Evolutionary conservation across 1,139 yeast genomes (phyloP), one percentile per base, ranked within the genome.

Genomic region (Zhuliangozyma parablackwelliae): DNA sequence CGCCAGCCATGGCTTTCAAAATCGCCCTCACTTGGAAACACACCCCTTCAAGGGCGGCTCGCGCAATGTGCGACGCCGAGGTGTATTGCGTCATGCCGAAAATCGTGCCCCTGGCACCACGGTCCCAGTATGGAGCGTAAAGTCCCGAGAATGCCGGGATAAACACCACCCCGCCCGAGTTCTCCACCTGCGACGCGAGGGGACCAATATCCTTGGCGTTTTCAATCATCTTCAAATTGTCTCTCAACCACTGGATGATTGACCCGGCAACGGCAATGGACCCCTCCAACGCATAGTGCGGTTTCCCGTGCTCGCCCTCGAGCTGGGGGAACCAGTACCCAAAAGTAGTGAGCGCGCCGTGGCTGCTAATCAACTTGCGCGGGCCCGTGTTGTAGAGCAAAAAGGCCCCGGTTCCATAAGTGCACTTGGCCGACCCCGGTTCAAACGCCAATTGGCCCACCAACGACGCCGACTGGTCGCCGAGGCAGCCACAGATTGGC

Each of bases 381-480:
- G 69, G 61, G 39, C 97, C 97, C 3, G 96, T 87, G 63, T 90
- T 90, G 71, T 85, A 88, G 47, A 90, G 71, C 46, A 90, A 63
- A 73, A 90, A 90, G 59, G 96, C 88, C 46, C 97, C 97, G 2
- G 97, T 90, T 48, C 97, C 97, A 56, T 89, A 90, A n/a, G 97
- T 90, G 70, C 95, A 87, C 63, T 90, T 90, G 30, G 96, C 96
- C 37, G 84, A 79, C 39, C 97, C 97, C 26, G 80, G 74, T 47
- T 75, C 72, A 53, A 87, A 78, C 2, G 96, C 96, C 60, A 87
- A 64, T 62, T 90, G 97, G 26, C 97, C 97, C 35, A 89, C 96
- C 44, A 90, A 65, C 5, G 97, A 94, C 4, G 97, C 90, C 41
- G 92, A 80, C 66, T 90, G 97, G 63, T 90, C 97, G 44, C 97